phyloP scores from a whole-genome alignment of 805 yeast species.

The Hanseniaspora guilliermondii region DNA sequence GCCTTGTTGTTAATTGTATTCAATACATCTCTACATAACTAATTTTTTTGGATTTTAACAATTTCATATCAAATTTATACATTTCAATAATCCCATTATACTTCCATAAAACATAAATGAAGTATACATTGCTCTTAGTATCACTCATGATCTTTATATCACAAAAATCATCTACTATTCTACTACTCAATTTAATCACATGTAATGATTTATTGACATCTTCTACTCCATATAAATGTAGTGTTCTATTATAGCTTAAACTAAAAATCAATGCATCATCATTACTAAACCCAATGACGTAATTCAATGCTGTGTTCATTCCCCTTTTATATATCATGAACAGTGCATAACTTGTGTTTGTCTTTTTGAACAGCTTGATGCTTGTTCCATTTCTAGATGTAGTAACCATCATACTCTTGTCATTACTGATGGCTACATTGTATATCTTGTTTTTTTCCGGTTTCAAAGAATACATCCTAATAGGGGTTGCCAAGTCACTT shows the following conservation, averaged over 20 bases:
- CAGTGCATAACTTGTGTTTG: slow-evolving; percentile 31
- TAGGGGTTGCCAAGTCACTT: not conserved
- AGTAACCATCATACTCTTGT: not conserved
- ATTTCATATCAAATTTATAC: not conserved
- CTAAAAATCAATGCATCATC: slow-evolving; percentile 68
- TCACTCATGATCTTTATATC: slow-evolving; percentile 21
- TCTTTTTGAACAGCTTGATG: not conserved
- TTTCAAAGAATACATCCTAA: not conserved
- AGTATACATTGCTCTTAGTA: slow-evolving; percentile 60
- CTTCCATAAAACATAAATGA: slow-evolving; percentile 10
- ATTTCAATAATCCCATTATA: slow-evolving; percentile 2
- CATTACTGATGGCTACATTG: not conserved
- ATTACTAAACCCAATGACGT: slow-evolving; percentile 74
- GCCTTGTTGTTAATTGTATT: not conserved
- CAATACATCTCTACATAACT: not conserved
- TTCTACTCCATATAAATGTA: slow-evolving; percentile 39
- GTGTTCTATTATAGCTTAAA: slow-evolving; percentile 75
- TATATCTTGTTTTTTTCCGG: not conserved
- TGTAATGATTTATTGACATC: slow-evolving; percentile 11
- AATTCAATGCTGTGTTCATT: slow-evolving; percentile 67
- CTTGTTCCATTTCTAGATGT: not conserved
- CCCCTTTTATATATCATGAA: slow-evolving; percentile 85
- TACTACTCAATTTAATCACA: slow-evolving; percentile 34
- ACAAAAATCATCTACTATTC: slow-evolving; percentile 53
- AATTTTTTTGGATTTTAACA: not conserved